These are phyloP conservation scores for Clitopilus hobsonii DNA, from an alignment of 768 basidiomycete species.

Conservation along the genomic window DNA sequence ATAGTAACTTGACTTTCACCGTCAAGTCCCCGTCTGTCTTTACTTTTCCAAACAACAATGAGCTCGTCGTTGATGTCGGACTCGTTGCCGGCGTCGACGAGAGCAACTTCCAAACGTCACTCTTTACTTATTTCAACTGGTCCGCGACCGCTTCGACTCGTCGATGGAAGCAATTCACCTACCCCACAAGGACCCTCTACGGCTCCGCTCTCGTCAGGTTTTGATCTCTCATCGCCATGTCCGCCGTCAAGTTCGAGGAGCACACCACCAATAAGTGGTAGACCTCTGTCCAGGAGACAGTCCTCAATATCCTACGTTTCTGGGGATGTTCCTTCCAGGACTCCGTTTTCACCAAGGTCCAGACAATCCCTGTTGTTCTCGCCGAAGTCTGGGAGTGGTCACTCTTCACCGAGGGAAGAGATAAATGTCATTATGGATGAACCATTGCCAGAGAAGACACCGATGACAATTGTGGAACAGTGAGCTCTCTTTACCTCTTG, in stretches of 20 bases:
- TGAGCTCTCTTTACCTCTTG: conserved; percentile 28
- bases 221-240: conserved; percentile 10
- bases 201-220: conserved; percentile 12
- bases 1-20: neutral
- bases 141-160: conserved; percentile 46
- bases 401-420: conserved; percentile 19
- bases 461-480: conserved; percentile 69
- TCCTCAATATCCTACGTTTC: conserved; percentile 53
- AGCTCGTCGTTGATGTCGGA: neutral
- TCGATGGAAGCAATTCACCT: conserved; percentile 25
- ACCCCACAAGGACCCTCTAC: conserved; percentile 10
- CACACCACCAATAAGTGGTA: conserved; percentile 10
- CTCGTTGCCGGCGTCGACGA: conserved; percentile 2
- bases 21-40: neutral
- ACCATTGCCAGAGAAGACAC: conserved; percentile 25
- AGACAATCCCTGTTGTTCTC: conserved; percentile 13
- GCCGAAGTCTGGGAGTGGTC: conserved; percentile 8
- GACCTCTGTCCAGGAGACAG: conserved; percentile 33
- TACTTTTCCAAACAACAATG: neutral
- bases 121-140: conserved; percentile 26
- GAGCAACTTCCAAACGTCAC: conserved; percentile 20
- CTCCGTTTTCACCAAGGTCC: conserved; percentile 11
- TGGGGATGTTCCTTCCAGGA: conserved; percentile 19
- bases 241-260: conserved; percentile 20
- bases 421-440: conserved; percentile 19